These are phyloP conservation scores for Helianthus tuberosus DNA, from an alignment of 129 eudicot genomes.

Conservation along the genomic window DNA sequence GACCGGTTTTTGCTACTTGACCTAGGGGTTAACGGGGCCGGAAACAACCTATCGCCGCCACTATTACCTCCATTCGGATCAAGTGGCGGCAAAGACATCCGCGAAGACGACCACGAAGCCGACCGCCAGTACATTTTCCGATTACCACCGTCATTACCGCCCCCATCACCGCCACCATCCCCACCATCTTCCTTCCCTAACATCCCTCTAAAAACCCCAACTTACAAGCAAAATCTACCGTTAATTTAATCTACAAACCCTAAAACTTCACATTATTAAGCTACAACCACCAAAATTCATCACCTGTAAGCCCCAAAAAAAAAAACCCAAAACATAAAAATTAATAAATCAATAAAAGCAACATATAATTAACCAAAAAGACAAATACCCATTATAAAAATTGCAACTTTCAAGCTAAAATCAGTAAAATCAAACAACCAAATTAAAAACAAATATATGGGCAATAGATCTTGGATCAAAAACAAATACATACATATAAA, in stretches of 20 bases:
- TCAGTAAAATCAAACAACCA: not conserved
- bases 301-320: conserved; percentile 8
- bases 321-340: not conserved
- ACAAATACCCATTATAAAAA: not conserved
- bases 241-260: conserved; percentile 7
- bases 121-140: conserved; percentile 74
- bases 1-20: conserved; percentile 58
- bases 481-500: not conserved
- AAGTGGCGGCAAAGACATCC: conserved; percentile 53
- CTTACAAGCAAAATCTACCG: not conserved
- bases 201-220: conserved; percentile 37
- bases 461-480: conserved; percentile 7
- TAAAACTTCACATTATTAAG: conserved; percentile 8
- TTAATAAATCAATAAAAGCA: not conserved
- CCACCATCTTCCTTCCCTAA: conserved; percentile 70
- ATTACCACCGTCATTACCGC: conserved; percentile 30
- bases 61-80: conserved; percentile 45
- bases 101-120: conserved; percentile 81
- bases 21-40: conserved; percentile 63
- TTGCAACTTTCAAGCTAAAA: not conserved
- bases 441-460: not conserved
- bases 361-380: not conserved
- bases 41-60: conserved; percentile 3
- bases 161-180: conserved; percentile 29
- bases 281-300: conserved; percentile 6